Percentiles rank a stretch among this genome's conserved stretches.
phyloP scores from a whole-genome alignment of 805 yeast species.

The Pichia californica region DNA sequence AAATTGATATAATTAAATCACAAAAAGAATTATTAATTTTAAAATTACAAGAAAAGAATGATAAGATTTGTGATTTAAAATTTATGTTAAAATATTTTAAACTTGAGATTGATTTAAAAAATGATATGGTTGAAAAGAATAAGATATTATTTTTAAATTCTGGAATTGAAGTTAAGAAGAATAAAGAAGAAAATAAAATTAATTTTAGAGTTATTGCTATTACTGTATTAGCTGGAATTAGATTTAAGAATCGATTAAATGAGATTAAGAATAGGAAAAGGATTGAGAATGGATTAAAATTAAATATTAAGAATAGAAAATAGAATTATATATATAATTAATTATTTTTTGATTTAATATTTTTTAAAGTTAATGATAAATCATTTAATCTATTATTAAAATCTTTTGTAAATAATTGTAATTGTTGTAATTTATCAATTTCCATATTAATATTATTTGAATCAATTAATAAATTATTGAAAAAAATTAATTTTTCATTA shows the following conservation, averaged over 20 bases:
- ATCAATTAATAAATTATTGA: slow-evolving; percentile 17
- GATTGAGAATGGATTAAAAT: slow-evolving; percentile 15
- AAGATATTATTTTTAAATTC: slow-evolving; percentile 20
- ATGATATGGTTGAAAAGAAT: slow-evolving; percentile 9
- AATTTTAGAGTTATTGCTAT: slow-evolving; percentile 25
- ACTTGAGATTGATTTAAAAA: slow-evolving; percentile 18
- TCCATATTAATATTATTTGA: slow-evolving; percentile 25
- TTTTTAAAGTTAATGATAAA: slow-evolving; percentile 15
- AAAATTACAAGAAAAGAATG: slow-evolving; percentile 39
- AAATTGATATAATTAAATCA: slow-evolving; percentile 27
- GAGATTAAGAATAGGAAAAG: slow-evolving; percentile 16
- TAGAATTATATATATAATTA: too few species aligned
- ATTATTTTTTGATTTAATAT: slow-evolving; percentile 13
- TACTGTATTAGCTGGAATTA: slow-evolving; percentile 32
- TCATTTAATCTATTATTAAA: slow-evolving; percentile 21
- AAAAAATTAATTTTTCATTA: slow-evolving; percentile 15
- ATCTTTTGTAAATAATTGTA: slow-evolving; percentile 26
- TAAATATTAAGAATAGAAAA: too few species aligned
- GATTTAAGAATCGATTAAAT: slow-evolving; percentile 30
- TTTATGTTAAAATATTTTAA: slow-evolving; percentile 29
- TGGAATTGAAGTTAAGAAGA: slow-evolving; percentile 9
- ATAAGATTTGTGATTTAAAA: slow-evolving; percentile 30
- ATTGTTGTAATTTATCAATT: slow-evolving; percentile 30
- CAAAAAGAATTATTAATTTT: slow-evolving; percentile 42
- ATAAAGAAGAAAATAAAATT: slow-evolving; percentile 20